Evolutionary conservation across 345 rosid species (phyloP), one percentile per base, ranked within the genome.

Genomic region (Trapa bicornis): DNA sequence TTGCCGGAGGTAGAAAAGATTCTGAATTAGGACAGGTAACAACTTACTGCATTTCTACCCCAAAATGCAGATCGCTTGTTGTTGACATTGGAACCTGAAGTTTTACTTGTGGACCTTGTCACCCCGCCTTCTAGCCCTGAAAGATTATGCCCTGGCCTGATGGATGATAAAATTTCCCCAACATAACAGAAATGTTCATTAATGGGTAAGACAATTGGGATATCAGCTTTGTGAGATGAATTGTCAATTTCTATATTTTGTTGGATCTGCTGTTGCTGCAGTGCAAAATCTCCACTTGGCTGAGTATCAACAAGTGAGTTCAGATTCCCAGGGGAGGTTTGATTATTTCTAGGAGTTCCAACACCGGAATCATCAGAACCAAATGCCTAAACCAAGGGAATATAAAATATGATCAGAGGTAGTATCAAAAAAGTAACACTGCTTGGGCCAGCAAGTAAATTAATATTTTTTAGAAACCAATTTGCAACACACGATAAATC

Each of bases 11-110:
- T 67, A 22, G 42, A 69, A 2, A 53, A 38, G 41, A 67, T 15
- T 37, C 13, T 37, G 37, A 66, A 1, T 58, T 69, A 69, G 43
- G 73, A 74, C 17, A 68, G 72, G 58, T 47, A 58, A 69, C 58
- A 56, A 82, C 97, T 80, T 78, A 94, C 99, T 77, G 74, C 79
- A 76, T 85, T 89, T 83, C 97, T 88, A 75, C 96, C 90, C 99
- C 99, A 91, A 74, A 94, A 87, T 64, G 91, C 73, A 74, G 95
- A 70, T 42, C 90, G 81, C 82, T 87, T 91, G 38, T 85, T 58
- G 65, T 75, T 83, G 73, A 60, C 68, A 74, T 81, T 85, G 67
- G 98, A 84, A 68, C 85, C 81, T 15, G 88, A 74, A 73, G 75
- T 72, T 79, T 87, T 90, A 81, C 81, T 79, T 61, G 70, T 67